These are phyloP conservation scores for Hapsidospora chrysogenum DNA, from an alignment of 495 filamentous ascomycete genomes.

Conservation along the genomic window DNA sequence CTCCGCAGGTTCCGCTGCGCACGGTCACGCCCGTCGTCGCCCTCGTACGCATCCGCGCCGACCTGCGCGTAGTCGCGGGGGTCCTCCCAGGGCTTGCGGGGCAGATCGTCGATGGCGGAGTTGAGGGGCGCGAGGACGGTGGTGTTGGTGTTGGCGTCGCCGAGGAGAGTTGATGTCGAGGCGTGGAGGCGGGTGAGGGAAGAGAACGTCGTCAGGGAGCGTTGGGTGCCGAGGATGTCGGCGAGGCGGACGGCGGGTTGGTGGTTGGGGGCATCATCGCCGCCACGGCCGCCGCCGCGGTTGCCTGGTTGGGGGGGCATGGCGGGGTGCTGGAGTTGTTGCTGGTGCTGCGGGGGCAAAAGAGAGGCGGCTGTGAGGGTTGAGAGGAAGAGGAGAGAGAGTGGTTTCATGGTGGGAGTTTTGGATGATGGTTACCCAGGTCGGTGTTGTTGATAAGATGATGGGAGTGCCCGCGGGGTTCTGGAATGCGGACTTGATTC, in stretches of 20 bases:
- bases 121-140: slow-evolving; percentile 87
- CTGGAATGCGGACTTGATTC: too few species aligned
- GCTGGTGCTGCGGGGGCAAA: too few species aligned
- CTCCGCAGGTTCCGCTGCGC: slow-evolving; percentile 61
- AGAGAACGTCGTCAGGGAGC: slow-evolving; percentile 75
- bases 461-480: too few species aligned
- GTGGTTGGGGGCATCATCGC: background rate
- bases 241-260: slow-evolving; percentile 42
- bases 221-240: slow-evolving; percentile 72
- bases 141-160: slow-evolving; percentile 52
- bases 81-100: slow-evolving; percentile 90
- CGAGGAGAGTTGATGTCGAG: slow-evolving; percentile 49
- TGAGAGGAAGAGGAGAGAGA: too few species aligned
- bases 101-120: slow-evolving; percentile 57
- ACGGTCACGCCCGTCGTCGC: slow-evolving; percentile 58
- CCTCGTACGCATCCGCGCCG: slow-evolving; percentile 68
- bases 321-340: too few species aligned
- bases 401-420: too few species aligned
- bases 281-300: background rate
- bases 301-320: background rate
- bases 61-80: slow-evolving; percentile 57
- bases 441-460: too few species aligned
- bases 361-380: too few species aligned
- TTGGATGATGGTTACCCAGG: too few species aligned
- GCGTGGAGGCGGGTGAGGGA: slow-evolving; percentile 71